Evolutionary conservation across 2,329 filamentous ascomycete species (phyloP), one percentile per base, ranked within the genome.

Genomic region (Diaporthe ampelina): DNA sequence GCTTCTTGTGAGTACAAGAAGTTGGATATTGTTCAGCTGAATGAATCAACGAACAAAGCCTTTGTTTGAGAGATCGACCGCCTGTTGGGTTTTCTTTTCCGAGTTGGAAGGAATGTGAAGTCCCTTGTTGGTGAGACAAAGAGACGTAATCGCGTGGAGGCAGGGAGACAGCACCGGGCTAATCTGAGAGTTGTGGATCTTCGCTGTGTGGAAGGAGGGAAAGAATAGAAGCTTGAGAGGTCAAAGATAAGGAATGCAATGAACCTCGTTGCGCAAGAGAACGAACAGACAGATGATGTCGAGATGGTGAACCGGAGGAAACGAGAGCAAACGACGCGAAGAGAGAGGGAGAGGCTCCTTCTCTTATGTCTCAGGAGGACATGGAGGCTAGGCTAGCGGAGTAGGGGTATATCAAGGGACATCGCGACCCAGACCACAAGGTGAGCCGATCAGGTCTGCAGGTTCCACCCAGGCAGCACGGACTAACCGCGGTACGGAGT

Each of bases 211-310:
- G 63, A 68, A 68, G 63, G 32, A 68, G 45, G 29, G 43, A 68
- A 68, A 54, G 63, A 68, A 68, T 54, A 68, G 48, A 68, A 68
- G 58, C 35, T 32, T 8, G 21, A 8, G 63, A 68, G 63, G 45
- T 68, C 63, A 68, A 54, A 68, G 63, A 54, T 68, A 68, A 68
- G 63, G 63, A 68, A 68, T 68, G 63, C 43, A 45, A 59, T 70
- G 67, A 70, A 70, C 68, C 63, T 68, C 63, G 63, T 54, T 68
- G 63, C 45, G 63, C 11, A 54, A 68, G 48, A 68, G 63, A 54
- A 40, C 13, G 63, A 68, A 54, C 63, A 68, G 63, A 68, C 63
- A 54, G 32, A 21, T 21, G 63, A 54, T 68, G 63, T 68, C 63
- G 63, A 68, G 63, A 68, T 54, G 63, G 15, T 68, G 63, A 68